Base-by-base conservation (phyloP, 441 rosid species). In the Erodium texanum region DNA sequence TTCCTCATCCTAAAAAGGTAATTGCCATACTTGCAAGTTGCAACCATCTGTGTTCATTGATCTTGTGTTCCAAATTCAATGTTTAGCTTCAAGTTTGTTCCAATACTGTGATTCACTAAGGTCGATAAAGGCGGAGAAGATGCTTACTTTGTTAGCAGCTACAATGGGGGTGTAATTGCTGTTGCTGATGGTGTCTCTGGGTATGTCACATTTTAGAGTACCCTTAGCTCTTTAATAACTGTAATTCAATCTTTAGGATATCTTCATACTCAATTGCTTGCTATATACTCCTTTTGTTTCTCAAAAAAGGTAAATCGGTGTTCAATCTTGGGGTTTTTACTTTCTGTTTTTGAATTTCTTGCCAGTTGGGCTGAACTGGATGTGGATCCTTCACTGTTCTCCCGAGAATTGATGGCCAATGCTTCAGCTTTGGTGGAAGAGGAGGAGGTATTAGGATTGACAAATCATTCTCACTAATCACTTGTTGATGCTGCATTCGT, bases 181-280 rank as follows among this genome's bases (percentile, higher is more conserved):
- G 87, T 89, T 75, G 97, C 98, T 58, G 98, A 89, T 68, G 98
- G 97, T 70, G 98, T 93, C 70, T 93, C 98, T 20, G 85, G 98
- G 97, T 86, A 80, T 29, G 67, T 5, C 56, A 50, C 56, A 15
- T 50, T 15, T 50, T 15, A 27, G 29, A 27, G 29, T 27, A 27
- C 29, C 29, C 29, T 27, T 27, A 1, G 29, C 29, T 27, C 29
- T 27, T 27, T 4, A 1, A 27, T 27, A 27, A 27, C 4, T 27
- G 29, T 27, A 27, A 27, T 27, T 38, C 11, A 7, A 38, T 8
- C 10, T 38, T 38, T 7, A 38, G 45, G 8, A 38, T 38, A 38
- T 38, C 5, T 9, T 8, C 1, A 38, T 8, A 38, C 11, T 38
- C 11, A 8, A 8, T 38, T 1, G 11, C 8, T 38, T 38, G 45